These are phyloP conservation scores for Canariomyces notabilis DNA, from an alignment of 2,329 filamentous ascomycete species.

Conservation along the genomic window DNA sequence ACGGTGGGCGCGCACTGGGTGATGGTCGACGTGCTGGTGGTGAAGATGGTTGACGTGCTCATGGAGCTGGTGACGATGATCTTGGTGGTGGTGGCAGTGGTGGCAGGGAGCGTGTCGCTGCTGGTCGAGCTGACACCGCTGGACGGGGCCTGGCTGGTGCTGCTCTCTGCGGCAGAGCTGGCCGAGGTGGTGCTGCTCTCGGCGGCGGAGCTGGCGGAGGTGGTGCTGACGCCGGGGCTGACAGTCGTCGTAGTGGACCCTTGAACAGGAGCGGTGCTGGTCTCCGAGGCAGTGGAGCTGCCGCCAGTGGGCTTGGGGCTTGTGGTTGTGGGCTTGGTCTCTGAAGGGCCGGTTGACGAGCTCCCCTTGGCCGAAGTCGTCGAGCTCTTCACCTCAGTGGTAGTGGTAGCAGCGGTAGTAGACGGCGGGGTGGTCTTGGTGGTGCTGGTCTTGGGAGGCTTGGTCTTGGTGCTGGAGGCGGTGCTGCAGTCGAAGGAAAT, in stretches of 20 bases:
- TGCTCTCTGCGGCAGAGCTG: background rate
- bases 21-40: slow-evolving; percentile 36
- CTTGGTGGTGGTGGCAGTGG: slow-evolving; percentile 42
- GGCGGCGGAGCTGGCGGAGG: background rate
- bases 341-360: slow-evolving; percentile 26
- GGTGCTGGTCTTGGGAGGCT: slow-evolving; percentile 28
- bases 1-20: slow-evolving; percentile 48
- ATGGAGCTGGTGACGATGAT: slow-evolving; percentile 37
- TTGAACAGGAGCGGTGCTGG: slow-evolving; percentile 8
- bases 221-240: background rate
- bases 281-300: slow-evolving; percentile 1
- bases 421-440: slow-evolving; percentile 7
- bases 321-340: slow-evolving; percentile 18
- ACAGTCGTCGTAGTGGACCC: background rate
- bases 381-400: slow-evolving; percentile 9
- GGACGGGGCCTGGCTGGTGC: slow-evolving; percentile 6
- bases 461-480: slow-evolving; percentile 26
- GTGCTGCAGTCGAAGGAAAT: slow-evolving; percentile 69
- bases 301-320: slow-evolving; percentile 9
- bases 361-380: no score
- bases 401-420: slow-evolving; percentile 12
- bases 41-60: slow-evolving; percentile 26
- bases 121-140: slow-evolving; percentile 34
- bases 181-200: slow-evolving; percentile 15
- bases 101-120: slow-evolving; percentile 38